These are phyloP conservation scores for Inga leiocalycina DNA, from an alignment of 306 rosid species.

Conservation along the genomic window DNA sequence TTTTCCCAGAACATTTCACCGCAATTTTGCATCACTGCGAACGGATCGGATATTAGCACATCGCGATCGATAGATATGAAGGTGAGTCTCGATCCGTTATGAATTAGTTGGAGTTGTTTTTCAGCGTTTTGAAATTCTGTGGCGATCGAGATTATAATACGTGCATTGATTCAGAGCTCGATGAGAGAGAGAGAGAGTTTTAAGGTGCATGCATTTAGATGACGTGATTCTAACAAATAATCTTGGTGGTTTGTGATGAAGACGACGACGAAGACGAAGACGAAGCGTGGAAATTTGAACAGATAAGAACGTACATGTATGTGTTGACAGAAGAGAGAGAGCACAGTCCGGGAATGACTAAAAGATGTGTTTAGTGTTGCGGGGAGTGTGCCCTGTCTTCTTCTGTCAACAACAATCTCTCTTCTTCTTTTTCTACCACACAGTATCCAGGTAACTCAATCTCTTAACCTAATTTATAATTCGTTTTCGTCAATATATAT, in stretches of 20 bases:
- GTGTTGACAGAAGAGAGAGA: conserved; percentile 99
- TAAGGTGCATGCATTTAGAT: neutral
- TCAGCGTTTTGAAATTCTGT: neutral
- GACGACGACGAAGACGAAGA: neutral
- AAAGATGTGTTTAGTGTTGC: conserved; percentile 52
- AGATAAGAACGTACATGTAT: neutral
- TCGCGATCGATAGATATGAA: neutral
- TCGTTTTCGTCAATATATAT: neutral
- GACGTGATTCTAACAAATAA: neutral
- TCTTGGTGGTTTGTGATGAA: neutral
- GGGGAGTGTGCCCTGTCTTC: conserved; percentile 87
- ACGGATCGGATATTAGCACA: neutral
- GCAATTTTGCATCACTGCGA: no score
- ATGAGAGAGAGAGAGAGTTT: no score
- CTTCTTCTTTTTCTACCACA: neutral
- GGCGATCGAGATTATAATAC: neutral
- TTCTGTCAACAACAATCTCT: conserved; percentile 59
- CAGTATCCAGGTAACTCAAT: neutral
- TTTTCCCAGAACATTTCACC: neutral
- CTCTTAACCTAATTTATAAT: neutral
- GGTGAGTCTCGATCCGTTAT: neutral
- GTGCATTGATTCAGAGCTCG: neutral
- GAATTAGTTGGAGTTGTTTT: neutral
- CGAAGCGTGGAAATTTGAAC: neutral
- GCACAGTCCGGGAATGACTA: conserved; percentile 70